These are phyloP conservation scores for Exophiala sp. DNA, from an alignment of 2,329 filamentous ascomycete species.

Conservation along the genomic window DNA sequence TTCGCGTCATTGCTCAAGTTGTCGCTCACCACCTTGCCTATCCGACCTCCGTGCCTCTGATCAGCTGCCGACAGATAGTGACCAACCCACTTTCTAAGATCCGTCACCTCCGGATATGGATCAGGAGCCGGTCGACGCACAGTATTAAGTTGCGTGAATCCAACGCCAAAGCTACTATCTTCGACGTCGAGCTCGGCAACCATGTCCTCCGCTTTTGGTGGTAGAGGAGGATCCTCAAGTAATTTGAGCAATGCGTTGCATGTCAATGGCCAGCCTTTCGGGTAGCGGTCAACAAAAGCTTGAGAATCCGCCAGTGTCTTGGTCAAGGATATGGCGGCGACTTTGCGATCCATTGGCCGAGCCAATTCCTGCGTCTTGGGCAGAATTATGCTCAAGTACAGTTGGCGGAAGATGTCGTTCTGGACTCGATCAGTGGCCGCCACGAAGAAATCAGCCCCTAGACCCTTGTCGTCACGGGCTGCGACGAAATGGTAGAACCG, in stretches of 20 bases:
- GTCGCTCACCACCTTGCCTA: slow-evolving; percentile 68
- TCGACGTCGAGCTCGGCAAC: slow-evolving; percentile 88
- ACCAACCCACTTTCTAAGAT: slow-evolving; percentile 78
- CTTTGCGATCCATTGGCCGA: slow-evolving; percentile 85
- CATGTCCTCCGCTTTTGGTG: slow-evolving; percentile 67
- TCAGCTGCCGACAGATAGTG: slow-evolving; percentile 75
- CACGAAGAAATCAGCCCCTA: slow-evolving; percentile 91
- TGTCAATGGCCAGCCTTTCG: slow-evolving; percentile 87
- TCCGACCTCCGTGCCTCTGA: slow-evolving; percentile 64
- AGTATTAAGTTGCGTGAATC: slow-evolving; percentile 90
- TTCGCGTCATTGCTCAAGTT: slow-evolving; percentile 62
- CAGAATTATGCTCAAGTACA: slow-evolving; percentile 85
- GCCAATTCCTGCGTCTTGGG: slow-evolving; percentile 84
- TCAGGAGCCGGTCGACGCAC: slow-evolving; percentile 72
- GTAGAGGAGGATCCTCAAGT: slow-evolving; percentile 80
- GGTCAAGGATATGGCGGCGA: slow-evolving; percentile 86
- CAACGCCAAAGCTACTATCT: slow-evolving; percentile 89
- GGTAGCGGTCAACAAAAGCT: slow-evolving; percentile 75
- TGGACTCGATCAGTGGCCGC: slow-evolving; percentile 78
- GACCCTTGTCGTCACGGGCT: slow-evolving; percentile 72
- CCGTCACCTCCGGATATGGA: slow-evolving; percentile 82
- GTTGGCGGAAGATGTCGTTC: slow-evolving; percentile 42
- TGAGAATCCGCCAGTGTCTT: slow-evolving; percentile 85
- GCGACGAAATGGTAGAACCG: slow-evolving; percentile 93
- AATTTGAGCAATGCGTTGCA: slow-evolving; percentile 86